Evolutionary conservation across 2,329 filamentous ascomycete species (phyloP).

Genomic region (Aspergillus tamarii): DNA sequence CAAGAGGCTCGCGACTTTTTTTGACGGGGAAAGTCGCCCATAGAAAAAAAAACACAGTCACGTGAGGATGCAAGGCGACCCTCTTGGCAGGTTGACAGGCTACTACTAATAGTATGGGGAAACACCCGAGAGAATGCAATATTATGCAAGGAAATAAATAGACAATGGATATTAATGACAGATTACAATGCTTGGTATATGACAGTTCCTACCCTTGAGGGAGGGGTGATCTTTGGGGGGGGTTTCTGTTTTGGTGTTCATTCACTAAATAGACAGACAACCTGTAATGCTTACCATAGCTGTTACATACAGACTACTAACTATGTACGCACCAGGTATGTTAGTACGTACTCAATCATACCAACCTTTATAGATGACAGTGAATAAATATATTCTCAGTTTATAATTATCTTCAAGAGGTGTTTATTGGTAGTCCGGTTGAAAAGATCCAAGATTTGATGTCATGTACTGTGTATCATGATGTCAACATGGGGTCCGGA

Average conservation of each 20-base stretch:
- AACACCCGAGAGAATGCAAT: constrained; percentile 3
- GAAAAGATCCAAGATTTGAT: background rate
- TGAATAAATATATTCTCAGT: no score
- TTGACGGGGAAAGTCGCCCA: constrained; percentile 13
- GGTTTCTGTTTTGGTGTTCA: background rate
- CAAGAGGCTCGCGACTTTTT: constrained; percentile 22
- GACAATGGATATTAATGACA: background rate
- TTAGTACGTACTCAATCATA: background rate
- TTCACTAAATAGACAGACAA: background rate
- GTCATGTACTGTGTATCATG: background rate
- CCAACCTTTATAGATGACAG: background rate
- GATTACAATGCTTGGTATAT: background rate
- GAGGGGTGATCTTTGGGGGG: background rate
- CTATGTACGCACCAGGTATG: background rate
- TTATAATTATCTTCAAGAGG: background rate
- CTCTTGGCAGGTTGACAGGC: constrained; percentile 18
- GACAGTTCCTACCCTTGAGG: background rate
- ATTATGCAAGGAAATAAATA: background rate
- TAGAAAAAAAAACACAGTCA: constrained; percentile 24
- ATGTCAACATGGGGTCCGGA: background rate
- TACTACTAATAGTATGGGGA: background rate
- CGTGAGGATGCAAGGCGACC: constrained; percentile 19
- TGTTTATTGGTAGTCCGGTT: background rate
- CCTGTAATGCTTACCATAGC: background rate
- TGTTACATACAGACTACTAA: background rate